These are phyloP conservation scores for Monilinia fructigena DNA, from an alignment of 2,329 filamentous ascomycete species.

Conservation along the genomic window DNA sequence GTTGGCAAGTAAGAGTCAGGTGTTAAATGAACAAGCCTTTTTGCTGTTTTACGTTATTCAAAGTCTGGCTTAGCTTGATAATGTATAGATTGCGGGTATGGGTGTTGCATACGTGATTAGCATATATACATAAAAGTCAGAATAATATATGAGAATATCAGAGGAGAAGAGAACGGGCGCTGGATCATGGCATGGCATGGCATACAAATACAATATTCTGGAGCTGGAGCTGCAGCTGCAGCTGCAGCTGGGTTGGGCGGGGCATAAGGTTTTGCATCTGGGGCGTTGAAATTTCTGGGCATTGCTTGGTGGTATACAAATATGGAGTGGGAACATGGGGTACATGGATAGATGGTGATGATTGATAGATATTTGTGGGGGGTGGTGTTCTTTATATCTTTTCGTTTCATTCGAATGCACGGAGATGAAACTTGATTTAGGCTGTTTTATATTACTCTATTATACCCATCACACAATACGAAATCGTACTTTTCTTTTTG, in stretches of 20 bases:
- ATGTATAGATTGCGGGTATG: not conserved
- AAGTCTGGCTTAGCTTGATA: slow-evolving; percentile 46
- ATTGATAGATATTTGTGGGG: slow-evolving; percentile 9
- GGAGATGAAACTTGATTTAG: not conserved
- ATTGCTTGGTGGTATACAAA: slow-evolving; percentile 1
- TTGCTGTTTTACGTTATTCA: slow-evolving; percentile 82
- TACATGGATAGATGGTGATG: slow-evolving; percentile 4
- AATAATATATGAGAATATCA: not conserved
- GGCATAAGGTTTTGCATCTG: not conserved
- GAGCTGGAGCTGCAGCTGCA: no score
- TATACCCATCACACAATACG: slow-evolving; percentile 3
- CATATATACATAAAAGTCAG: not conserved
- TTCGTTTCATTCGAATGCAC: not conserved
- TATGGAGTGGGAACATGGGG: slow-evolving; percentile 5
- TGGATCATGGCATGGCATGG: not conserved
- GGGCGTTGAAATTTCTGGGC: slow-evolving; percentile 4
- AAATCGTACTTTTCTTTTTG: not conserved
- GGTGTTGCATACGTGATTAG: not conserved
- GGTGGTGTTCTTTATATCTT: slow-evolving; percentile 8
- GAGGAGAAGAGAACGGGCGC: not conserved
- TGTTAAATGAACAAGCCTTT: slow-evolving; percentile 83
- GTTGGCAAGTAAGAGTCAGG: slow-evolving; percentile 77
- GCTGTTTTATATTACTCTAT: not conserved
- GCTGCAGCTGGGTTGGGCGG: not conserved
- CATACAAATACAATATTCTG: not conserved